Percentiles rank a stretch among this genome's conserved stretches.
Conservation (phyloP, 768 basidiomycete genomes). For the Royoungia palumana region DNA sequence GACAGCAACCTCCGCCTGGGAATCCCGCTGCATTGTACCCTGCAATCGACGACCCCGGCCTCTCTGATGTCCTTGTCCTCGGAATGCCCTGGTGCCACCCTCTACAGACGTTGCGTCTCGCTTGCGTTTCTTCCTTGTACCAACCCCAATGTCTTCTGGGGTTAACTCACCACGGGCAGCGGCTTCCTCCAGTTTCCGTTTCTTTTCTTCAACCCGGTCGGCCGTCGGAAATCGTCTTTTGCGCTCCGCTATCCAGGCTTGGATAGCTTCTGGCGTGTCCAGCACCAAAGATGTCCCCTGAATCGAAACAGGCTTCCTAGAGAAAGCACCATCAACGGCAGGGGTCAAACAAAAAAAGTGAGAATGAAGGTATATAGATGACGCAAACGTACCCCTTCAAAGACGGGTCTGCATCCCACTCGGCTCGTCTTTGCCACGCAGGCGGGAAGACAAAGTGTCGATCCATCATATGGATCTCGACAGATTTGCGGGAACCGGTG, state of each 20-base stretch:
- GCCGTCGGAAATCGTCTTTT: slow-evolving; percentile 81
- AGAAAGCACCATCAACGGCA: slow-evolving; percentile 2
- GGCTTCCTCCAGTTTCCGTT: slow-evolving; percentile 74
- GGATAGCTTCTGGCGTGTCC: slow-evolving; percentile 78
- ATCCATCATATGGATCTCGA: slow-evolving; percentile 86
- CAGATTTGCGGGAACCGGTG: slow-evolving; percentile 62
- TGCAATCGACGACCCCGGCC: slow-evolving; percentile 32
- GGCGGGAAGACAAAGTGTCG: slow-evolving; percentile 81
- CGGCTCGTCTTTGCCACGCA: slow-evolving; percentile 60
- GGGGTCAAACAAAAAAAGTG: neutral
- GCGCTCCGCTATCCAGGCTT: slow-evolving; percentile 85
- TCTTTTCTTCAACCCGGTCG: slow-evolving; percentile 72
- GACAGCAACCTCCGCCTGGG: neutral
- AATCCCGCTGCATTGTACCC: neutral
- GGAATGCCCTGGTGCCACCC: neutral
- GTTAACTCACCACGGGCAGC: slow-evolving; percentile 73
- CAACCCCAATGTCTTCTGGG: slow-evolving; percentile 41
- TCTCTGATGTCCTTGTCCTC: slow-evolving; percentile 17
- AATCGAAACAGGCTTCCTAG: slow-evolving; percentile 68
- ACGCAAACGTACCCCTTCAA: slow-evolving; percentile 59
- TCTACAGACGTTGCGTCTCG: slow-evolving; percentile 22
- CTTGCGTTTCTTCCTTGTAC: slow-evolving; percentile 41
- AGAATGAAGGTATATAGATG: neutral
- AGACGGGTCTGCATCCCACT: slow-evolving; percentile 83
- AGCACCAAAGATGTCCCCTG: slow-evolving; percentile 76